phyloP scores from a whole-genome alignment of 805 yeast species.

The Tetrapisispora iriomotensis region DNA sequence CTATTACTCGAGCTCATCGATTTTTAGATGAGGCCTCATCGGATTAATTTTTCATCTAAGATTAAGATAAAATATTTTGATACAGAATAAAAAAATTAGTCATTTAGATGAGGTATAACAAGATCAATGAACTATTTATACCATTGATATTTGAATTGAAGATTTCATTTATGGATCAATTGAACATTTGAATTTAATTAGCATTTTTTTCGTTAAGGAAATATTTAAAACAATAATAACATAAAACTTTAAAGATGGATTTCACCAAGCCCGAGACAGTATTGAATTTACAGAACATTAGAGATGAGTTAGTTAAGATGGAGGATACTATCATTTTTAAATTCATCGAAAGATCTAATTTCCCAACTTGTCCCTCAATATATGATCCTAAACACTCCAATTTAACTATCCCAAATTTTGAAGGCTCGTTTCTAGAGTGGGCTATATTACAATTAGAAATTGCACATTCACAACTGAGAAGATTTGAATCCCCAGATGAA shows the following conservation, averaged over 20 bases:
- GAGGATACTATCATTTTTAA: constrained; percentile 93
- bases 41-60: too few species aligned
- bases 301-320: constrained; percentile 80
- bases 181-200: too few species aligned
- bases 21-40: too few species aligned
- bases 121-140: too few species aligned
- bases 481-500: constrained; percentile 94
- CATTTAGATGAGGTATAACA: too few species aligned
- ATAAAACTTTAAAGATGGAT: constrained; percentile 44
- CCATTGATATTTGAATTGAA: too few species aligned
- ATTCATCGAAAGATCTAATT: constrained; percentile 88
- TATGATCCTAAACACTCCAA: constrained; percentile 44
- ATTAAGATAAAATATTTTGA: too few species aligned
- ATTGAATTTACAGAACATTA: constrained; percentile 68
- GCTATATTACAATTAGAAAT: constrained; percentile 64
- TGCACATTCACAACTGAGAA: constrained; percentile 67
- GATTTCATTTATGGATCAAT: too few species aligned
- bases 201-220: neutral
- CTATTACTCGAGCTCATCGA: too few species aligned
- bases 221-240: too few species aligned
- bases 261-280: constrained; percentile 77
- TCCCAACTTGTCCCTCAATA: constrained; percentile 62
- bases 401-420: constrained; percentile 52
- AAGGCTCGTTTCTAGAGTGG: constrained; percentile 86
- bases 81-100: too few species aligned